A percentile compares a stretch with the other conserved stretches of the same genome.
Evolutionary conservation across 73 alveolate genomes (phyloP).

Genomic region (Uronychia binucleata): DNA sequence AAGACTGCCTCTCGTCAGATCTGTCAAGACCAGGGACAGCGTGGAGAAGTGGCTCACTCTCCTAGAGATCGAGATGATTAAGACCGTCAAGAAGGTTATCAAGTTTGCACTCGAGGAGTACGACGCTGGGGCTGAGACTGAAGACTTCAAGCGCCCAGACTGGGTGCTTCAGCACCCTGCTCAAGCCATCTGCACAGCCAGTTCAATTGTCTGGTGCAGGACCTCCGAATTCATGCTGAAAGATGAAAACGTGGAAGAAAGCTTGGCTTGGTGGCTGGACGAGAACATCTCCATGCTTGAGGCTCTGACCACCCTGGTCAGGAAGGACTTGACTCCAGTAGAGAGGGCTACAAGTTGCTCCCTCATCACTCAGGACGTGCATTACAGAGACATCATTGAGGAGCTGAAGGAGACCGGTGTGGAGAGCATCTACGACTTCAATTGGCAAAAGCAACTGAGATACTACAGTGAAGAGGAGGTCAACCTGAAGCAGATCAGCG

Average conservation of each 20-base stretch:
- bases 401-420: conserved; percentile 80
- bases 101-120: conserved; percentile 80
- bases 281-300: conserved; percentile 51
- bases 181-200: conserved; percentile 82
- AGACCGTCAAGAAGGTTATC: conserved; percentile 78
- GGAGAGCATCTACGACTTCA: conserved; percentile 84
- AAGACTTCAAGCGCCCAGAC: conserved; percentile 74
- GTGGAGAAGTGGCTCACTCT: conserved; percentile 97
- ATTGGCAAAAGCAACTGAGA: conserved; percentile 97
- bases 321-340: conserved; percentile 76
- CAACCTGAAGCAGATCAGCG: conserved; percentile 75
- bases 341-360: conserved; percentile 88
- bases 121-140: conserved; percentile 69
- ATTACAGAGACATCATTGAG: conserved; percentile 96
- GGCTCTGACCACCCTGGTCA: conserved; percentile 85
- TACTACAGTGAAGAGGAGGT: conserved; percentile 80
- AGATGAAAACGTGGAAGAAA: conserved; percentile 83
- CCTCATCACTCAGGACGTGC: conserved; percentile 98
- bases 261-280: conserved; percentile 65
- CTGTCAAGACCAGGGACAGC: conserved; percentile 86
- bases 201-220: conserved; percentile 86
- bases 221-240: conserved; percentile 80
- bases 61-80: conserved; percentile 85
- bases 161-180: conserved; percentile 85
- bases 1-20: conserved; percentile 75